Evolutionary conservation across 306 rosid species (phyloP).

Genomic region (Acacia acuminata): DNA sequence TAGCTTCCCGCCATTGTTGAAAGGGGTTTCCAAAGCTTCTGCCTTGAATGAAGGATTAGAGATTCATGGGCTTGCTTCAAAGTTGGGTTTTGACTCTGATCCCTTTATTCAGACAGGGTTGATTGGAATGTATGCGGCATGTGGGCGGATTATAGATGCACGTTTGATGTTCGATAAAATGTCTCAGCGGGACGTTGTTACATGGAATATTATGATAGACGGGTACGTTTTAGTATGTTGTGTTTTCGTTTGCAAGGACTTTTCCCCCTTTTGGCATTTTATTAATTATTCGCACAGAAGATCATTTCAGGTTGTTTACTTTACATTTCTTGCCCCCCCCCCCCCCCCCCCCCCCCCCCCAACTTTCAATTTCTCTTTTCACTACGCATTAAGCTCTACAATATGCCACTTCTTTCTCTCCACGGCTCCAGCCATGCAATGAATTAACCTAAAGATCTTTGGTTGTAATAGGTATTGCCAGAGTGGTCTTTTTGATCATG

Average conservation of each 20-base stretch:
- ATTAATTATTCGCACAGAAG: not conserved
- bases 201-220: constrained; percentile 83
- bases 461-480: constrained; percentile 59
- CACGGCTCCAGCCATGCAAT: not conserved
- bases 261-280: not conserved
- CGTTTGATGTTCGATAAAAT: constrained; percentile 78
- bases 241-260: not conserved
- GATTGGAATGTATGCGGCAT: constrained; percentile 62
- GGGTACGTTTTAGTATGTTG: constrained; percentile 47
- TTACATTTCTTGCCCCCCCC: not conserved
- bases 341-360: not conserved
- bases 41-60: constrained; percentile 59
- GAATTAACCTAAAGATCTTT: not conserved
- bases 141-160: constrained; percentile 66
- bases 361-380: not conserved
- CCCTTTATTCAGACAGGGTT: constrained; percentile 75
- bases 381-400: not conserved
- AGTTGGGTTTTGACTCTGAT: constrained; percentile 69
- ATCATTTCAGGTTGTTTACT: not conserved
- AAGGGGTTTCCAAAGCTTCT: constrained; percentile 55
- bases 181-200: constrained; percentile 69
- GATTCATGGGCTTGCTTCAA: constrained; percentile 68
- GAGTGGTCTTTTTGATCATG: constrained; percentile 59
- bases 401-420: not conserved
- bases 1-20: constrained; percentile 76